phyloP scores from a whole-genome alignment of 2,329 filamentous ascomycete genomes.

The Dothideomycetes sp. region DNA sequence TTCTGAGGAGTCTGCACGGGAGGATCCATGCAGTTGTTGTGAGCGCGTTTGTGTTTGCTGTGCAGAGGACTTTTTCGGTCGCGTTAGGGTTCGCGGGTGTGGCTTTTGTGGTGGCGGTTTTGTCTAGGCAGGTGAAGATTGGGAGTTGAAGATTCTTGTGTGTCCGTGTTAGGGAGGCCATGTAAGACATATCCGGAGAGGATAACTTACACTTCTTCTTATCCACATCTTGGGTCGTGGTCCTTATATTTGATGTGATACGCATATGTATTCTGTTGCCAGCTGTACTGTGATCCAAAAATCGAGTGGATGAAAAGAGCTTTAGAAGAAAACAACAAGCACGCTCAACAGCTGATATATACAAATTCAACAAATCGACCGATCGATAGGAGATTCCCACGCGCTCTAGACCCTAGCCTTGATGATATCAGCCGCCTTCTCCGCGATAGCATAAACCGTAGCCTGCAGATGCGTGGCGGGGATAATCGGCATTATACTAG shows the following conservation, averaged over 20 bases:
- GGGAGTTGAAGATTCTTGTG: too few relatives aligned
- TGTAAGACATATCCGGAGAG: too few relatives aligned
- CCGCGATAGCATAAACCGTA: slow-evolving; percentile 26
- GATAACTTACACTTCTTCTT: slow-evolving; percentile 19
- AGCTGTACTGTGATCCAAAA: slow-evolving; percentile 8
- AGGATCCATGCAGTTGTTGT: slow-evolving; percentile 9
- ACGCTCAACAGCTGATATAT: slow-evolving; percentile 10
- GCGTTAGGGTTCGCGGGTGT: slow-evolving; percentile 2
- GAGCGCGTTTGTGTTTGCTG: background rate
- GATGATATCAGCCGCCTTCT: slow-evolving; percentile 22
- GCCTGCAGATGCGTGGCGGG: slow-evolving; percentile 24
- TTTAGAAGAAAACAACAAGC: slow-evolving; percentile 8
- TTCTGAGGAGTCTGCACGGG: slow-evolving; percentile 23
- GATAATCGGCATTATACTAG: slow-evolving; percentile 21
- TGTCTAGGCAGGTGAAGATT: slow-evolving; percentile 4
- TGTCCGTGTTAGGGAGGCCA: too few relatives aligned
- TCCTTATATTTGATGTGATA: slow-evolving; percentile 9
- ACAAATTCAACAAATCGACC: too few relatives aligned
- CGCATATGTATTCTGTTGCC: slow-evolving; percentile 10
- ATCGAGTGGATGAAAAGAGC: slow-evolving; percentile 4
- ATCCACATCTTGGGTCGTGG: slow-evolving; percentile 9
- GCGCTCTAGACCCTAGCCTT: slow-evolving; percentile 4
- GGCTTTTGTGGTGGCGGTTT: slow-evolving; percentile 2
- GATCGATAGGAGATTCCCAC: background rate
- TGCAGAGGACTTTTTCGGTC: background rate